Conservation (phyloP, 2,329 filamentous ascomycete species). For the Cladophialophora carrionii region DNA sequence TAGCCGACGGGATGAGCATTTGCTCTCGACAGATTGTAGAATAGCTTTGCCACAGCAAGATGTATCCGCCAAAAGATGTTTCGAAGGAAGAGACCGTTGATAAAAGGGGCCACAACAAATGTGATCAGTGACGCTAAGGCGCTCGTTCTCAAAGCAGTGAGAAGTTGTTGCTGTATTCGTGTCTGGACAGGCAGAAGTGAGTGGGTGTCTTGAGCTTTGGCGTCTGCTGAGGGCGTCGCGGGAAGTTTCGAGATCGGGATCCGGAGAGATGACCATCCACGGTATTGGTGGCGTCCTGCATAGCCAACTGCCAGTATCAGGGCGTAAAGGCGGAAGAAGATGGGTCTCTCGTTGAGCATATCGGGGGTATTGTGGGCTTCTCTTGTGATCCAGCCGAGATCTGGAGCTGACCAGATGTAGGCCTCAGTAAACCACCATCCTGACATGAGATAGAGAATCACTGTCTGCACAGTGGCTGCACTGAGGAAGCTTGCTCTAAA, state of each 20-base stretch:
- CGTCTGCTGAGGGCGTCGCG: constrained; percentile 35
- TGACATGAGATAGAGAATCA: constrained; percentile 76
- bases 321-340: constrained; percentile 76
- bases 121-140: constrained; percentile 47
- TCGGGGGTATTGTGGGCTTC: constrained; percentile 60
- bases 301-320: constrained; percentile 64
- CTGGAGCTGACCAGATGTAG: constrained; percentile 73
- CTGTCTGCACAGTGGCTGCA: constrained; percentile 67
- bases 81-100: constrained; percentile 68
- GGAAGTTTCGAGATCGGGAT: constrained; percentile 51
- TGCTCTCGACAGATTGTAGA: constrained; percentile 75
- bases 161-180: constrained; percentile 46
- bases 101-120: constrained; percentile 53
- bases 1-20: constrained; percentile 61
- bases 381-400: constrained; percentile 73
- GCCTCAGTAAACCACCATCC: constrained; percentile 78
- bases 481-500: constrained; percentile 62
- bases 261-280: constrained; percentile 71
- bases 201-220: constrained; percentile 45
- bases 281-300: constrained; percentile 73
- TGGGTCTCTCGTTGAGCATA: constrained; percentile 79
- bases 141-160: constrained; percentile 42
- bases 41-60: constrained; percentile 69
- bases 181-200: constrained; percentile 44
- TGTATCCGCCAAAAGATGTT: constrained; percentile 69